Base-by-base conservation (phyloP, 2,329 filamentous ascomycete genomes). In the Rhynchosporium secalis region DNA sequence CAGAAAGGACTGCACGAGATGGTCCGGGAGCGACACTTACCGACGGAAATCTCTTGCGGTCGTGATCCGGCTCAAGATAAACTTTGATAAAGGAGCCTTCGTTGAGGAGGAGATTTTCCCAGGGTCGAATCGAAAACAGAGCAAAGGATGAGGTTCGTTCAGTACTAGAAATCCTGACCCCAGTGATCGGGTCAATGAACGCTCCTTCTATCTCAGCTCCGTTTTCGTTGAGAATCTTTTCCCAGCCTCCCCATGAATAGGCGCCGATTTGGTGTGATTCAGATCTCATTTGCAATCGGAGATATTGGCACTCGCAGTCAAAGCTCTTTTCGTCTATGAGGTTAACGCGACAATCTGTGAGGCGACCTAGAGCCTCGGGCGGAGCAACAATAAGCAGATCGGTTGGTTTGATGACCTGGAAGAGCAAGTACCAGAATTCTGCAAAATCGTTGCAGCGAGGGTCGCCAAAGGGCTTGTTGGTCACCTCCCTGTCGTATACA, bases 51-150 rank as follows among this genome's bases (percentile, higher is more conserved):
- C 80, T 78, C 49, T 85, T 85, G 41, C 86, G 78, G 70, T 88
- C 90, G 75, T 87, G 91, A 69, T 91, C 86, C 72, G 91, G 89
- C 3, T 84, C 86, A 52, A 63, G 60, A 56, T 82, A 93, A 5
- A 85, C 87, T 62, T 81, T 81, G n/a, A 89, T 81, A 4, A 86
- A 91, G 0, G 88, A 91, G 8, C 89, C 88, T 76, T 94, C 90
- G 72, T 93, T 93, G 66, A 92, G 83, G 1, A 83, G 77, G 0
- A 92, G 70, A 20, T 83, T 80, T 0, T 79, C 80, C 90, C 90
- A 93, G 1, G 82, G 82, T 28, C 69, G 67, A 41, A 70, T 60
- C 12, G 66, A 49, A 43, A 72, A 71, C 0, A 73, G 41, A 8
- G 56, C 38, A 2, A 58, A 62, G 3, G 49, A 51, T 3, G 28